Conservation (phyloP, 179 eudicot species). For the Silene noctiflora region DNA sequence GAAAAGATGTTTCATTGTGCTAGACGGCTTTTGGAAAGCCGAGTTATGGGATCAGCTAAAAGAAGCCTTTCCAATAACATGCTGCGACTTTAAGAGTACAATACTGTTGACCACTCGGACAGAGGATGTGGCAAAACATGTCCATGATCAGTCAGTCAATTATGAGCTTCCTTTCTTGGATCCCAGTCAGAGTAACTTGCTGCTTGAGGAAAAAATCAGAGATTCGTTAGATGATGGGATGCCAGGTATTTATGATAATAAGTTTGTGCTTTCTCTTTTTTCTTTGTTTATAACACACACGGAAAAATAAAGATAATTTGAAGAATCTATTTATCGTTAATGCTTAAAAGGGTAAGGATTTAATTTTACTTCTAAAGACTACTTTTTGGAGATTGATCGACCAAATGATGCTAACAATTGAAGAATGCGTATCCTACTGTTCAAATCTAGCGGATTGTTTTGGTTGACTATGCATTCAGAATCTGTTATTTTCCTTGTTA, state of each 20-base stretch:
- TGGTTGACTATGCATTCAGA: too few species aligned
- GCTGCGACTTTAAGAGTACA: neutral
- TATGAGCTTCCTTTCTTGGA: constrained; percentile 4
- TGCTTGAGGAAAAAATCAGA: constrained; percentile 13
- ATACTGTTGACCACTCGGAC: constrained; percentile 16
- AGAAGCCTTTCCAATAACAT: constrained; percentile 28
- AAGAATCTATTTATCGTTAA: too few species aligned
- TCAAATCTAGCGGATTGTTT: too few species aligned
- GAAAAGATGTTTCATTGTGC: constrained; percentile 39
- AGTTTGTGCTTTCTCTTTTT: neutral
- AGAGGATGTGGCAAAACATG: constrained; percentile 9
- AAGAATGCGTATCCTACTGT: too few species aligned
- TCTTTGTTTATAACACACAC: too few species aligned
- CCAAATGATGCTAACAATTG: too few species aligned
- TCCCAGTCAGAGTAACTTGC: constrained; percentile 12
- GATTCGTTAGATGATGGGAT: neutral
- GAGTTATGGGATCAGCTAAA: constrained; percentile 36
- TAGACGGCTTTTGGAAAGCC: constrained; percentile 46
- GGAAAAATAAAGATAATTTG: too few species aligned
- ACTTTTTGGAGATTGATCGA: too few species aligned
- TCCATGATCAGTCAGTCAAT: neutral
- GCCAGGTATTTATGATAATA: neutral
- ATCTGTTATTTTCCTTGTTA: too few species aligned
- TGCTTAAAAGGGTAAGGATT: too few species aligned
- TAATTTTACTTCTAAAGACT: too few species aligned